These are phyloP conservation scores for Penicillium pancosmium DNA, from an alignment of 495 filamentous ascomycete genomes.

Conservation along the genomic window DNA sequence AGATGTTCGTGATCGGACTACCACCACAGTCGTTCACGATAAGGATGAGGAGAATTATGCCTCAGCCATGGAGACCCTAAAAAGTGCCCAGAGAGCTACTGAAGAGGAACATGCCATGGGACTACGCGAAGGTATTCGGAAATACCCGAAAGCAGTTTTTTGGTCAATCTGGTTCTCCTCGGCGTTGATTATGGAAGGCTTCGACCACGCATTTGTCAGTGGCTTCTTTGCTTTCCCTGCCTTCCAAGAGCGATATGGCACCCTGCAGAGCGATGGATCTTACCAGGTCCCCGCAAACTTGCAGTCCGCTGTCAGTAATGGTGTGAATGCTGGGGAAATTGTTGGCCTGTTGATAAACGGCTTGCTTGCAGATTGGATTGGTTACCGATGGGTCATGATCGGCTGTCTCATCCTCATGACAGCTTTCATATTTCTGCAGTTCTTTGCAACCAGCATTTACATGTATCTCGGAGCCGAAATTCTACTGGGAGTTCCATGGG, in stretches of 20 bases:
- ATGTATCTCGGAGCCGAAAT: conserved; percentile 68
- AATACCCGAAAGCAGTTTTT: conserved; percentile 48
- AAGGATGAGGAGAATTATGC: conserved; percentile 18
- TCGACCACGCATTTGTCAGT: conserved; percentile 45
- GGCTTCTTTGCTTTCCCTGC: conserved; percentile 36
- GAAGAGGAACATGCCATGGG: conserved; percentile 18
- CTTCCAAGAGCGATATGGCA: conserved; percentile 42
- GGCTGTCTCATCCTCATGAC: conserved; percentile 56
- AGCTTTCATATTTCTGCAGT: conserved; percentile 65
- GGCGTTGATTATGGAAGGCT: conserved; percentile 52
- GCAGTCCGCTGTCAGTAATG: conserved; percentile 68
- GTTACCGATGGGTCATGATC: conserved; percentile 65
- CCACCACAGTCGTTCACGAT: conserved; percentile 13
- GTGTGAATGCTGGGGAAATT: conserved; percentile 60
- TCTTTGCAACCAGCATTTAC: conserved; percentile 64
- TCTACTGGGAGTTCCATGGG: conserved; percentile 71
- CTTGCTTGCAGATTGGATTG: conserved; percentile 62
- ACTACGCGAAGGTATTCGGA: conserved; percentile 16
- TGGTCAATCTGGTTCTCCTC: conserved; percentile 48
- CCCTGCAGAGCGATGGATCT: conserved; percentile 27
- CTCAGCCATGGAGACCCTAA: conserved; percentile 13
- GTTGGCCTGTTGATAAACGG: conserved; percentile 70
- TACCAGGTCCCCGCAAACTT: conserved; percentile 52
- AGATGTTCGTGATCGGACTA: conserved; percentile 15
- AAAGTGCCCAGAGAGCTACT: conserved; percentile 17